Evolutionary conservation across 176 grass and related monocot species (phyloP), one percentile per base, ranked within the genome.

Genomic region (Carex littledalei): DNA sequence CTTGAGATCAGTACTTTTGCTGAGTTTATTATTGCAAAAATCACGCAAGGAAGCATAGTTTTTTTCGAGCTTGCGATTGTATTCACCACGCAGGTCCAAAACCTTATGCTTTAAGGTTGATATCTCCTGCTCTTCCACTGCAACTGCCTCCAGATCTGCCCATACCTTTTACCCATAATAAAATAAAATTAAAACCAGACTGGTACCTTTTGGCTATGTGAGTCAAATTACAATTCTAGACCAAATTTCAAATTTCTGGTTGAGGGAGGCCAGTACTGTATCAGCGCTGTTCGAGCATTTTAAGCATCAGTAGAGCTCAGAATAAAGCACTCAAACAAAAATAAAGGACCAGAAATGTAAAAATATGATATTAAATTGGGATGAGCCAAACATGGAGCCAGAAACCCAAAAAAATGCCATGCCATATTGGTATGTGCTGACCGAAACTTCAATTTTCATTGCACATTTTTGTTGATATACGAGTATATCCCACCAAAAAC

Each of bases 91-190:
- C 63, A 99, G 88, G 89, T 94, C 91, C 93, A 86, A 81, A 85
- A 86, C 90, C 84, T 99, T 95, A 85, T 99, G 91, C 87, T 99
- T 99, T 80, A 95, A 94, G 63, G 84, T 94, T 58, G 90, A 66
- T 81, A 95, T 92, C 88, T 99, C 93, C 84, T 93, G 90, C 88
- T 99, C 97, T 89, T 86, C 85, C 76, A 88, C 84, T 72, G 84
- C 91, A 76, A 99, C 91, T 72, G 91, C 96, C 88, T 94, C 88
- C 37, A 99, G 91, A 94, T 94, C 91, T 88, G 77, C 87, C 88
- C 87, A 88, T 72, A 87, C 88, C 96, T 98, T 90, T 83, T 88
- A 90, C 68, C 66, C 84, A 74, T 77, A 90, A 83, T 47, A 66
- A 24, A 43, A 67, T 8, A 52, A 24, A 43, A 82, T 8, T 15